These are phyloP conservation scores for Nothopassalora personata DNA, from an alignment of 2,329 filamentous ascomycete genomes.

Conservation along the genomic window DNA sequence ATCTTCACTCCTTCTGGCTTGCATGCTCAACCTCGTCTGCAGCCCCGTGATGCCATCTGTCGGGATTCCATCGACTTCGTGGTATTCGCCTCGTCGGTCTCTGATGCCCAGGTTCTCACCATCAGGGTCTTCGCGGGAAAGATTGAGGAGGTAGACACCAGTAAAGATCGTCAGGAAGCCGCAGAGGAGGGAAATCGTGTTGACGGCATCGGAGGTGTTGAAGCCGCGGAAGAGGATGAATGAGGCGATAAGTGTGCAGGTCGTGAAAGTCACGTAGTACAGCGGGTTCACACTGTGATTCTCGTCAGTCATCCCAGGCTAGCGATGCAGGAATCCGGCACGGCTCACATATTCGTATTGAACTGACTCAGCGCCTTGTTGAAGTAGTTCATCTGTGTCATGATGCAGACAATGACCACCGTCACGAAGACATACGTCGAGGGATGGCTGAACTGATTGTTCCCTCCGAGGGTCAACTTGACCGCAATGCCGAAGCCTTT, in stretches of 20 bases:
- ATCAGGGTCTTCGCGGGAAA: constrained; percentile 87
- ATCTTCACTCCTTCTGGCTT: constrained; percentile 67
- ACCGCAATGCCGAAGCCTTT: constrained; percentile 97
- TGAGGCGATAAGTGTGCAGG: constrained; percentile 84
- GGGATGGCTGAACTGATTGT: constrained; percentile 92
- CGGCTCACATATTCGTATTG: constrained; percentile 84
- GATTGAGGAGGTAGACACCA: constrained; percentile 89
- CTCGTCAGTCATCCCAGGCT: background rate
- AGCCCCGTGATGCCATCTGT: constrained; percentile 87
- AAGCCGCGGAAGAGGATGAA: constrained; percentile 96
- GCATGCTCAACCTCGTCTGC: constrained; percentile 90
- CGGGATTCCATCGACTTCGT: constrained; percentile 69
- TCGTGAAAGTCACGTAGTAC: constrained; percentile 97
- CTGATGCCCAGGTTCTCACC: constrained; percentile 59
- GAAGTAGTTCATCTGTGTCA: constrained; percentile 99
- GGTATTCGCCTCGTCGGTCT: constrained; percentile 32
- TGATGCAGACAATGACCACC: constrained; percentile 83
- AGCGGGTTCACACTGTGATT: constrained; percentile 77
- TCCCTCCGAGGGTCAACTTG: constrained; percentile 85
- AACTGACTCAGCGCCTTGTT: constrained; percentile 98
- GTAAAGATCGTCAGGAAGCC: constrained; percentile 94
- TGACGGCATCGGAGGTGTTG: constrained; percentile 87
- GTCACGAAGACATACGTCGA: constrained; percentile 98
- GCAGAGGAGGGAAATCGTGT: constrained; percentile 84
- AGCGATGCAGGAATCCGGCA: constrained; percentile 52